Conservation (phyloP, 2,329 filamentous ascomycete species). For the Trichoderma sp. region DNA sequence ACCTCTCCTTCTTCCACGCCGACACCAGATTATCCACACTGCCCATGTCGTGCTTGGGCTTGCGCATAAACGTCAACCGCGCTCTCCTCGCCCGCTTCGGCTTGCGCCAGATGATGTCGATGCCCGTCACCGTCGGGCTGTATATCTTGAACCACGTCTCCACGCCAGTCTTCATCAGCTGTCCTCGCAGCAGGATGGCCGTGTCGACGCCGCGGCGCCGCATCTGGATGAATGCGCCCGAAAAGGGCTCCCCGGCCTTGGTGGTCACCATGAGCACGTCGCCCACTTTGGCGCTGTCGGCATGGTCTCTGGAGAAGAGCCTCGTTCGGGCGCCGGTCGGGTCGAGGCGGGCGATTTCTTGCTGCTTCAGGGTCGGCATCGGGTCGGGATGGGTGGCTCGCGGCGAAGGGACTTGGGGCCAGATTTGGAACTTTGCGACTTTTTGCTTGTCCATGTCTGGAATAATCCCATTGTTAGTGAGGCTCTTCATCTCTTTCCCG, state of each 20-base stretch:
- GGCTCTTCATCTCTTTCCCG: neutral
- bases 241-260: constrained; percentile 79
- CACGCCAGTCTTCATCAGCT: constrained; percentile 82
- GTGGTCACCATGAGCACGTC: constrained; percentile 91
- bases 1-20: constrained; percentile 51
- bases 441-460: constrained; percentile 41
- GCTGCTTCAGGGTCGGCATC: constrained; percentile 64
- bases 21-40: constrained; percentile 78
- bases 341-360: constrained; percentile 76
- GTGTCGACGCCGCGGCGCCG: constrained; percentile 87
- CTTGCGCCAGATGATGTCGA: constrained; percentile 89
- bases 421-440: constrained; percentile 51
- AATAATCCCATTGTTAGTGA: constrained; percentile 25
- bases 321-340: constrained; percentile 78
- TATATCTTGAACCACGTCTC: constrained; percentile 99
- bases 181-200: constrained; percentile 80
- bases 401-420: constrained; percentile 58
- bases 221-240: constrained; percentile 85
- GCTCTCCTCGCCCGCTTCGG: constrained; percentile 84
- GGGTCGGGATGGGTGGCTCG: constrained; percentile 64
- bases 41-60: constrained; percentile 84
- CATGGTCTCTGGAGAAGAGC: constrained; percentile 77
- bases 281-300: constrained; percentile 77
- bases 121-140: constrained; percentile 81
- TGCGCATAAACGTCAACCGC: constrained; percentile 85